A percentile compares a stretch with the other conserved stretches of the same genome.
Conservation (phyloP, 164 flowering plant species). For the Stephania japonica region DNA sequence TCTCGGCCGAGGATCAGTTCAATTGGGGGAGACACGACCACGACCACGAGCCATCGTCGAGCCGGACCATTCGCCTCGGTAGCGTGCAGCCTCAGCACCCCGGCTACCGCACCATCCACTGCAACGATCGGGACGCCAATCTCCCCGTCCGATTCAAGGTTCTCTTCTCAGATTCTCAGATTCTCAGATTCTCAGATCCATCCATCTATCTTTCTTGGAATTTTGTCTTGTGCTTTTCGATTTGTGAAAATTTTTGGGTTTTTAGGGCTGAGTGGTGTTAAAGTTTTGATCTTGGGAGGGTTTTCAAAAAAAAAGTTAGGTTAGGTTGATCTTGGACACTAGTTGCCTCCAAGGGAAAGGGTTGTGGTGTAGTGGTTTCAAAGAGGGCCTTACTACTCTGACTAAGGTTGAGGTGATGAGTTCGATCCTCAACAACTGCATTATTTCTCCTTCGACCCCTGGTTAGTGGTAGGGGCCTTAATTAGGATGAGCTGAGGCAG, state of each 20-base stretch:
- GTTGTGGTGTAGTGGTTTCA: too few relatives aligned
- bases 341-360: too few relatives aligned
- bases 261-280: neutral
- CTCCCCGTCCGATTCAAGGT: constrained; percentile 67
- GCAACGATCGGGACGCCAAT: constrained; percentile 85
- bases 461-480: too few relatives aligned
- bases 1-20: constrained; percentile 8
- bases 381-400: too few relatives aligned
- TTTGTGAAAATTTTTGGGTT: neutral
- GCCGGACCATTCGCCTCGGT: constrained; percentile 63
- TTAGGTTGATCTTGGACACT: too few relatives aligned
- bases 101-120: constrained; percentile 64
- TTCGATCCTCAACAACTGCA: too few relatives aligned
- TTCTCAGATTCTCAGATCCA: neutral
- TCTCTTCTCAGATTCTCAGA: neutral
- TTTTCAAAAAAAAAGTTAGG: too few relatives aligned
- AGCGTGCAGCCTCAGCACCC: constrained; percentile 90
- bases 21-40: neutral
- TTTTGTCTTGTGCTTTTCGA: neutral
- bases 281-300: neutral
- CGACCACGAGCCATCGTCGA: constrained; percentile 20
- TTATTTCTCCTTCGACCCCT: neutral
- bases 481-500: neutral
- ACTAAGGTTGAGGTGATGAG: too few relatives aligned
- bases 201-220: neutral